Evolutionary conservation across 257 asterid genomes (phyloP).

Genomic region (Haberlea rhodopensis): DNA sequence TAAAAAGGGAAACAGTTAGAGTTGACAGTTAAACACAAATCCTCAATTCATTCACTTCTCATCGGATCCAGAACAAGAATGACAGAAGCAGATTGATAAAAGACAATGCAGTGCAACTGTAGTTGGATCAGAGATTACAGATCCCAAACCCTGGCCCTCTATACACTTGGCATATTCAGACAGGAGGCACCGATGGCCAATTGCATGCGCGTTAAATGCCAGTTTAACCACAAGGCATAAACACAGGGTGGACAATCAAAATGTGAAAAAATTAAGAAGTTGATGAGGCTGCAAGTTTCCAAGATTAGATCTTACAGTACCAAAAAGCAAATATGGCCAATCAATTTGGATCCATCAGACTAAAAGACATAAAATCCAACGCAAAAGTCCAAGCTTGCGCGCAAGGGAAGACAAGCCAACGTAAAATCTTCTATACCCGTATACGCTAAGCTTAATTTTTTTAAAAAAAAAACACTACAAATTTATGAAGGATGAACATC

Average conservation of each 20-base stretch:
- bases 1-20: not conserved
- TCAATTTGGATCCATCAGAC: slow-evolving; percentile 29
- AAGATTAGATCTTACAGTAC: slow-evolving; percentile 8
- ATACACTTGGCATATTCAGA: not conserved
- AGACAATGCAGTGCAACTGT: not conserved
- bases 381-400: not conserved
- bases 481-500: not conserved
- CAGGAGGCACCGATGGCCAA: not conserved
- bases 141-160: not conserved
- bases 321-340: not conserved
- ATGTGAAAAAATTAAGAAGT: slow-evolving; percentile 8
- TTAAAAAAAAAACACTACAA: not conserved
- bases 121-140: slow-evolving; percentile 3
- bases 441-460: not conserved
- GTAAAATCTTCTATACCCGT: slow-evolving; percentile 10
- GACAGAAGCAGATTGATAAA: slow-evolving; percentile 15
- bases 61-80: not conserved
- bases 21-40: slow-evolving; percentile 15
- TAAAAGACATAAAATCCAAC: slow-evolving; percentile 13
- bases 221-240: slow-evolving; percentile 13
- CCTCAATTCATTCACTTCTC: not conserved
- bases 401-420: slow-evolving; percentile 3
- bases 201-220: no score
- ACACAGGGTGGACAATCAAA: slow-evolving; percentile 8
- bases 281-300: slow-evolving; percentile 6